Base-by-base conservation (phyloP, 2,329 filamentous ascomycete species). In the Ilyonectria destructans region DNA sequence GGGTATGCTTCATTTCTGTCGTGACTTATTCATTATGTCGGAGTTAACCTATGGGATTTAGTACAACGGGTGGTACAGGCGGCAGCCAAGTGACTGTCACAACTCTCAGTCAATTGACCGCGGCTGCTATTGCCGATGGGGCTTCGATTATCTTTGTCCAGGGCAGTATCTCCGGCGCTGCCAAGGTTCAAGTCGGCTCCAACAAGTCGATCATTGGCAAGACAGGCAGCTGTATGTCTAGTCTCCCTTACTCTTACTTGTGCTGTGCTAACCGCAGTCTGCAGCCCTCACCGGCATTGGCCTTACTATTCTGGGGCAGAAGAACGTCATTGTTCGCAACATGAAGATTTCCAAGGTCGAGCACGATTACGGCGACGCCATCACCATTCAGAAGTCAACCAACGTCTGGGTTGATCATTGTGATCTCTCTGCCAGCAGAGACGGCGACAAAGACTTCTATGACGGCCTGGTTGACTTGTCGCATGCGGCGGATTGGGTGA, bases 321-420 rank as follows among this genome's bases (percentile, higher is more conserved):
- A 68, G 51, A 90, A 90, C 70, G 87, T 90, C 56, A 89, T 90
- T 63, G 75, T 90, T 56, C 86, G 85, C 54, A 90, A 90, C 79
- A 76, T 90, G 43, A 85, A 85, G 69, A 84, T 88, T 68, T 76
- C 81, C 68, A 85, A 87, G 64, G 84, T 88, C 1, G 70, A 70
- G n/a, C 80, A 82, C 7, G 77, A 80, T 9, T 79, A 82, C 35
- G 85, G 85, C 43, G 88, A 90, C 75, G 83, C 85, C 45, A 82
- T 90, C 60, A 83, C 83, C 2, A 81, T 88, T 3, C 82, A 89
- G 68, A 74, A 76, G 2, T 80, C 82, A 1, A 82, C 76, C 5
- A 86, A 87, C 62, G 82, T 90, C 31, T 85, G 84, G 84, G 75
- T 85, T 51, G 84, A 85, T 43, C 84, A 85, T 65, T 80, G 78